Evolutionary conservation across 169 alveolate species (phyloP), one percentile per base, ranked within the genome.

Genomic region (Eimeria sp.): DNA sequence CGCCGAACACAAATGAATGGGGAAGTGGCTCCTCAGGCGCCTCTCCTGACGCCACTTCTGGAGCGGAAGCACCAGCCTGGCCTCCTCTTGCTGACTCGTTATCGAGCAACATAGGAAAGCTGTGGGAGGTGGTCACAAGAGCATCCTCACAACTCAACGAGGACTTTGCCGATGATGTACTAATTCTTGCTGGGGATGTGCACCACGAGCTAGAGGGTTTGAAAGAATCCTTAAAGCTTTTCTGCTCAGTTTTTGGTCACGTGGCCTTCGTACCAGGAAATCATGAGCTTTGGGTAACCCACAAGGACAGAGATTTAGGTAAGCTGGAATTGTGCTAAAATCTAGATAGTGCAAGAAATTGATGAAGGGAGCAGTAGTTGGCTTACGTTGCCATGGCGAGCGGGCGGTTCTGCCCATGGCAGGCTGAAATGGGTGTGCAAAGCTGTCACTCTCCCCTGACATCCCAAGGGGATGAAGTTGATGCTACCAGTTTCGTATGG

Each of bases 211-310:
- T 87, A 76, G 94, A 87, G 20, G 94, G 94, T 33, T 76, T 87
- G 68, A 87, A 87, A 87, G 83, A 62, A 11, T 87, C 94, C 52
- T 83, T 87, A 20, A 56, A 87, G 18, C 94, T 87, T 37, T 87
- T 87, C 52, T 27, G 82, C 94, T 87, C 94, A 64, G 94, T 87
- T 14, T 87, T 87, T 27, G 94, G 94, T 46, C 94, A 87, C 25
- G 94, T 87, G 46, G 82, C 94, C 80, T 87, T 87, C 49, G 94
- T 87, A 46, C 94, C 94, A 14, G 94, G 94, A 46, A 87, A 87
- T 46, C 94, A 87, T 85, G 94, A 87, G 68, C 94, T 87, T 9
- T 87, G 94, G 94, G 68, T 87, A 11, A 87, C 82, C 16, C 94
- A 64, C 46, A 87, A 87, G 68, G 94, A 87, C 49, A 87, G 85